Percentiles rank a stretch among this genome's conserved stretches.
phyloP scores from a whole-genome alignment of 768 basidiomycete species.

The Kwoniella botswanensis region DNA sequence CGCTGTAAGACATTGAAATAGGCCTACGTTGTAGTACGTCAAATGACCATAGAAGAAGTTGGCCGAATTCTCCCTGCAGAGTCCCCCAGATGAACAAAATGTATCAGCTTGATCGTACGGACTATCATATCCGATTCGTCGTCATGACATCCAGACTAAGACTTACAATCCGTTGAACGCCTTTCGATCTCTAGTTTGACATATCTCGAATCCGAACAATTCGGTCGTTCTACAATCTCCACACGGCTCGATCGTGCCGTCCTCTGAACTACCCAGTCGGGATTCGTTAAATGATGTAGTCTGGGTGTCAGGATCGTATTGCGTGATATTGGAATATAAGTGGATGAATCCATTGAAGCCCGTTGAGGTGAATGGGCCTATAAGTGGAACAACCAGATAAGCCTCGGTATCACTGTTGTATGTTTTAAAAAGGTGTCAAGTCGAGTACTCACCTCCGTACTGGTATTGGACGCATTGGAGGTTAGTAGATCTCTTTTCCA shows the following conservation, averaged over 20 bases:
- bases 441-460: conserved; percentile 20
- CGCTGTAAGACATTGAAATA: conserved; percentile 26
- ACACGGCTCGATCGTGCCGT: conserved; percentile 29
- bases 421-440: not conserved
- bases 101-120: no score
- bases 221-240: conserved; percentile 34
- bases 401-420: not conserved
- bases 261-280: conserved; percentile 14
- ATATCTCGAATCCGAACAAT: conserved; percentile 34
- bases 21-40: conserved; percentile 19
- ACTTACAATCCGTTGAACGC: conserved; percentile 31
- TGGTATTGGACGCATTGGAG: conserved; percentile 33
- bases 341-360: conserved; percentile 29
- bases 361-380: conserved; percentile 20
- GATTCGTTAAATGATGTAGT: conserved; percentile 26
- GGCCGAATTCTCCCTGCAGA: conserved; percentile 23
- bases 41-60: conserved; percentile 31
- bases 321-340: conserved; percentile 31
- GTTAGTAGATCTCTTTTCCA: conserved; percentile 2
- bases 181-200: conserved; percentile 20
- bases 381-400: not conserved
- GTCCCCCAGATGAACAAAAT: not conserved
- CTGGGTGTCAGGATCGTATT: conserved; percentile 15
- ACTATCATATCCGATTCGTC: not conserved
- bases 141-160: not conserved